Base-by-base conservation (phyloP, 2,329 filamentous ascomycete species). In the Corynespora cassiicola region DNA sequence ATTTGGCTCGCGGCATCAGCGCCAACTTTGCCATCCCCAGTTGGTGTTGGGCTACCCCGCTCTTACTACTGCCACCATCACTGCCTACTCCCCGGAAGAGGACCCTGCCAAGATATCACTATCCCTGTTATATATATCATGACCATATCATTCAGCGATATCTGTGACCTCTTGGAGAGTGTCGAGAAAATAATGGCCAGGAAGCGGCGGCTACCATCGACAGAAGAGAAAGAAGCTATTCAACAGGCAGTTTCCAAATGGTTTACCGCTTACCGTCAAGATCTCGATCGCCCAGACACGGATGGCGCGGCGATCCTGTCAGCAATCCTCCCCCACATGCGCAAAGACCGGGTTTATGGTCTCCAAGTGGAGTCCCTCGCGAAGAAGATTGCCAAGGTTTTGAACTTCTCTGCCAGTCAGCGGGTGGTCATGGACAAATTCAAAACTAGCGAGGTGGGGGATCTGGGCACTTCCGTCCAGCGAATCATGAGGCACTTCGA, bases 321-420 rank as follows among this genome's bases (percentile, higher is more conserved):
- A 1, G 84, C 85, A 3, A 68, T 96, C 1, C 78, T 95, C 0
- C 89, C 90, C 0, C 85, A 90, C 47, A 84, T 79, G 49, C 78
- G 90, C 36, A 84, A 82, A 3, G 90, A 95, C 59, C 80, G 89
- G 18, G 87, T 92, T 2, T 95, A 91, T 61, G 79, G 76, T 23
- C 74, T 95, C 1, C 81, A 88, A 56, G 72, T 80, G 19, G 61
- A 70, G 7, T 75, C 72, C 0, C 73, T 96, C 0, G 80, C 84
- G 39, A 81, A 77, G 34, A 79, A 88, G n/a, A 75, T 96, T 11
- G 80, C 77, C 3, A 79, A 84, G 20, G 80, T 81, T 14, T 74
- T 92, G n/a, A 67, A 77, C 4, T 75, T 95, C 16, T 83, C 86
- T 1, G 69, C 73, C 3, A 81, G 78, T 3, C 79, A 88, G 10